Base-by-base conservation (phyloP, 1,139 yeast species). In the Pichia sp. region DNA sequence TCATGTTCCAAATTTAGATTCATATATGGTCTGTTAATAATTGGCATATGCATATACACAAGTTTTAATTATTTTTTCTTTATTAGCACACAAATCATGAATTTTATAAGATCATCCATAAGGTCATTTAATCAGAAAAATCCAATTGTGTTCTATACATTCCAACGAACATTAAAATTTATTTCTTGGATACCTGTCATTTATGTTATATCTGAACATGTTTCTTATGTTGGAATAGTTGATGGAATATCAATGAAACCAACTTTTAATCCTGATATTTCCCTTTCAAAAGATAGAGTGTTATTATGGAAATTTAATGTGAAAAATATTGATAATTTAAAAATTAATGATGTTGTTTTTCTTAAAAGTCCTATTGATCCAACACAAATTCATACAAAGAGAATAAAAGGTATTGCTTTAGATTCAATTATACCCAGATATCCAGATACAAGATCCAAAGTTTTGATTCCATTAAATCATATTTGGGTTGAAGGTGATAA, bases 401-500 rank as follows among this genome's bases (percentile, higher is more conserved):
- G 97, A 40, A 74, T 90, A 8, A 74, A 82, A 50, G 97, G 84
- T n/a, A n/a, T 45, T 22, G 39, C 38, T 16, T 40, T 43, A 12
- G 1, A 57, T 79, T 1, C 87, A 78, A 47, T 89, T 0, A 58
- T 64, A 25, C 79, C 95, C 2, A 69, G 82, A 46, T 66, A 73
- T 29, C 80, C 80, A 22, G 87, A 84, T 59, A 92, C 95, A 1
- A 74, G 79, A 56, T 66, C 71, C 2, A 67, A 69, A 37, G 80
- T 82, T 8, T 65, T 66, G 26, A 67, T 90, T 3, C 96, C 96
- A 4, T 65, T 86, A 46, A 83, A 81, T 56, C 97, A 90, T 60
- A 57, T 87, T 11, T 90, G 97, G 97, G 89, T 89, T 0, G 97
- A 90, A 62, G 97, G 97, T 4, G 97, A 90, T 61, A 89, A 87